Conservation (phyloP, 1,284 basidiomycete genomes). For the Microbotryum intermedium region DNA sequence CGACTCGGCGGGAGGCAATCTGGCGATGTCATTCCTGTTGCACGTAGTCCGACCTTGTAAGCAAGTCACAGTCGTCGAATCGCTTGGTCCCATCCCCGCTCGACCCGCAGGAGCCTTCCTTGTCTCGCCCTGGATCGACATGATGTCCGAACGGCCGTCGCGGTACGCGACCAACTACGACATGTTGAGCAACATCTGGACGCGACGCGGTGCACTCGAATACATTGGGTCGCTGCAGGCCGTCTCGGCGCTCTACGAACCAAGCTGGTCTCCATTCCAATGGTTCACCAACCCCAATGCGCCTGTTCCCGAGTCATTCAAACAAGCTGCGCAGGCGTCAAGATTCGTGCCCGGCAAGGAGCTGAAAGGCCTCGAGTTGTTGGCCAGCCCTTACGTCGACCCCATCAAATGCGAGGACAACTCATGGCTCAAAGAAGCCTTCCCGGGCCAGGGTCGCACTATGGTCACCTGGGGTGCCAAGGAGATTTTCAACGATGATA, state of each 20-base stretch:
- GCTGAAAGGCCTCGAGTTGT: slow-evolving; percentile 6
- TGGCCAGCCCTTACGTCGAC: not conserved
- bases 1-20: slow-evolving; percentile 63
- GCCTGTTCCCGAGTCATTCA: too few species aligned
- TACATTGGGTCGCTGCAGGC: slow-evolving; percentile 13
- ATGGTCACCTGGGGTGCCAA: slow-evolving; percentile 3
- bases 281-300: too few species aligned
- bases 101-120: slow-evolving; percentile 11
- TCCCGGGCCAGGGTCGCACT: not conserved
- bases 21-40: slow-evolving; percentile 37
- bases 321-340: not conserved
- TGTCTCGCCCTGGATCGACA: slow-evolving; percentile 19
- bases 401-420: not conserved
- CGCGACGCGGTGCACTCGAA: slow-evolving; percentile 11
- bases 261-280: too few species aligned
- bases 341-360: not conserved
- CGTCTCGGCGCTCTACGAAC: too few species aligned
- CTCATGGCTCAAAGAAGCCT: slow-evolving; percentile 5
- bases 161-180: slow-evolving; percentile 10
- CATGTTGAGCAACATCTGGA: not conserved
- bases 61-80: slow-evolving; percentile 4
- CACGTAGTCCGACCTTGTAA: slow-evolving; percentile 15
- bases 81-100: slow-evolving; percentile 8
- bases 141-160: slow-evolving; percentile 3
- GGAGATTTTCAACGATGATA: slow-evolving; percentile 9